Evolutionary conservation across 164 flowering plant genomes (phyloP).

Genomic region (Cinnamomum chago): DNA sequence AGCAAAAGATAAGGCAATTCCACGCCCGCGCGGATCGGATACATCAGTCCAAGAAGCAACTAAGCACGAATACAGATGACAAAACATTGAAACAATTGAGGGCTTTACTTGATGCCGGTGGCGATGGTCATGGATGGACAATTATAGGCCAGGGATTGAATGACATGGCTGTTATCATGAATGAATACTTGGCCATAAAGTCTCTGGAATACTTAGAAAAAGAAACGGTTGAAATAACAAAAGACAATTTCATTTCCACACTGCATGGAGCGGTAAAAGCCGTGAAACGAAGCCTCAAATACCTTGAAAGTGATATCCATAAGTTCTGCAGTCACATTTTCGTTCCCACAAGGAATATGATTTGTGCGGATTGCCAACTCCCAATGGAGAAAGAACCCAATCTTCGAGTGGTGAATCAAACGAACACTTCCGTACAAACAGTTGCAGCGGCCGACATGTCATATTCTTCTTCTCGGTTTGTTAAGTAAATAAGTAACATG

Average conservation of each 20-base stretch:
- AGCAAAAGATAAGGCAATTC: constrained; percentile 37
- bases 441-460: not conserved
- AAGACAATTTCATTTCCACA: constrained; percentile 43
- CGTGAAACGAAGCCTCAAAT: not conserved
- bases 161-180: constrained; percentile 36
- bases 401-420: constrained; percentile 41
- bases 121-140: constrained; percentile 57
- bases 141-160: constrained; percentile 40
- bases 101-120: constrained; percentile 46
- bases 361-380: constrained; percentile 59
- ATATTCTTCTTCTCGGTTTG: too few species aligned
- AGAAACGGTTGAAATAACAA: constrained; percentile 30
- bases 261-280: constrained; percentile 13
- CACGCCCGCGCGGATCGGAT: constrained; percentile 54
- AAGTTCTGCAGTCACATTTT: constrained; percentile 70
- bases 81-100: constrained; percentile 42
- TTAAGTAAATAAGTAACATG: too few species aligned
- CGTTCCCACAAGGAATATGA: constrained; percentile 50
- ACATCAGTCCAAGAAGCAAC: constrained; percentile 45
- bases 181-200: constrained; percentile 31
- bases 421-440: not conserved
- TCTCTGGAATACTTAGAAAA: constrained; percentile 19
- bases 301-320: constrained; percentile 25
- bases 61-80: constrained; percentile 34
- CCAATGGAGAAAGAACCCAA: constrained; percentile 55